Evolutionary conservation across 2,329 filamentous ascomycete genomes (phyloP), one percentile per base, ranked within the genome.

Genomic region (Trichoderma atroviride): DNA sequence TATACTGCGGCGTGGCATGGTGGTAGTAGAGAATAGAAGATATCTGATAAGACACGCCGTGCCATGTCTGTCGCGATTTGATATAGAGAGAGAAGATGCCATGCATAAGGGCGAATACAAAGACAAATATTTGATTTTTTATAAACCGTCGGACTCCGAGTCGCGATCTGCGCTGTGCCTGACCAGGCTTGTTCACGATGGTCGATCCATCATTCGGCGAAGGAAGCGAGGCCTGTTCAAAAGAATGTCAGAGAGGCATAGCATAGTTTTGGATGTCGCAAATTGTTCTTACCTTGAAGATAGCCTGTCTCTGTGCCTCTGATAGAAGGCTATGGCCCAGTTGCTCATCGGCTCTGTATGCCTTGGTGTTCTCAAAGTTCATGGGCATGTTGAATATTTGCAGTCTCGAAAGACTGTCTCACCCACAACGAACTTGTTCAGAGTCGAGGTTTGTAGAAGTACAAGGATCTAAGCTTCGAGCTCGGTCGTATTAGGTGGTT

Each of bases 1-100:
- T 97, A 77, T 97, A 89, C 78, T 97, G 93, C 9, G 96, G 96
- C 0, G 95, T 97, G 64, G 93, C 92, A 80, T 99, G 96, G 82
- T 99, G 96, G 82, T 99, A 96, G 79, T 95, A 94, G 67, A 97
- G 85, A 71, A 98, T 87, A 11, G 93, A 92, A 65, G 93, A 88
- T 72, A 95, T 83, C 70, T 92, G 90, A 78, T 96, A 92, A 74
- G 89, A 84, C 61, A 97, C 86, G 10, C 91, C 88, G 78, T 95
- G 91, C 82, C 93, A 96, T 68, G 89, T 88, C 77, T 93, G 90
- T 69, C 94, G 90, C 70, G 93, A 81, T 72, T 94, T 91, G 73
- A 97, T 91, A 79, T 96, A 96, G 73, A 98, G 83, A 7, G 93
- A 95, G 82, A 97, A 98, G 73, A 97, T 78, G 71, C 91, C 86